Base-by-base conservation (phyloP, 2,329 filamentous ascomycete species). In the Aspergillus sp. region DNA sequence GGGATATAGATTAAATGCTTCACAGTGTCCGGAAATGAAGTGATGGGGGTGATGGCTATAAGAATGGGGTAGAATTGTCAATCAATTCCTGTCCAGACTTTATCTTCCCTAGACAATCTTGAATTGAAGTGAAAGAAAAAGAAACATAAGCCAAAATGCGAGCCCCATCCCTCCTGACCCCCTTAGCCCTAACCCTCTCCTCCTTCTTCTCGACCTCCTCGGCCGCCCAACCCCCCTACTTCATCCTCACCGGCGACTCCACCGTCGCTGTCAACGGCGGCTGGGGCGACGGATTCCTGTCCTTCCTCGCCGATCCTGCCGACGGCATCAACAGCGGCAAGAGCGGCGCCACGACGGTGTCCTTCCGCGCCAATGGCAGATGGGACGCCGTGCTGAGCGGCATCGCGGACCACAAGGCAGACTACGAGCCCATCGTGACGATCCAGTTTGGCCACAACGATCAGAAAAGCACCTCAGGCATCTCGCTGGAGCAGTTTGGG, bases 381-480 rank as follows among this genome's bases (percentile, higher is more conserved):
- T 64, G 62, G 62, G 62, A 55, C 18, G 29, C 47, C 6, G 47
- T 59, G 4, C 51, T 62, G 5, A n/a, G n/a, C 5, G 50, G 31
- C 3, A 47, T 60, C 7, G 32, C 20, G n/a, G 22, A 14, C 9
- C 49, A 49, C 11, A 39, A 14, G 2, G 36, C 11, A 6, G 16
- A 52, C 12, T 55, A 62, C 46, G 55, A 56, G 14, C 62, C 62
- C 26, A 58, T 59, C 24, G 62, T 64, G 3, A 62, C 62, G 2
- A 54, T 64, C 24, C 62, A 62, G 24, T 64, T 64, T 18, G 62
- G 62, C 1, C 59, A 63, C 26, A 63, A 63, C 18, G 62, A 63
- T 53, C 62, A 63, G 26, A 63, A 63, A 42, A n/a, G 14, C 36
- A n/a, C 36, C 36, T 42, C 36, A 24, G 31, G 36, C 4, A 49